A percentile compares a stretch with the other conserved stretches of the same genome.
Evolutionary conservation across 176 grass and related monocot species (phyloP).

Genomic region (Musa itinerans): DNA sequence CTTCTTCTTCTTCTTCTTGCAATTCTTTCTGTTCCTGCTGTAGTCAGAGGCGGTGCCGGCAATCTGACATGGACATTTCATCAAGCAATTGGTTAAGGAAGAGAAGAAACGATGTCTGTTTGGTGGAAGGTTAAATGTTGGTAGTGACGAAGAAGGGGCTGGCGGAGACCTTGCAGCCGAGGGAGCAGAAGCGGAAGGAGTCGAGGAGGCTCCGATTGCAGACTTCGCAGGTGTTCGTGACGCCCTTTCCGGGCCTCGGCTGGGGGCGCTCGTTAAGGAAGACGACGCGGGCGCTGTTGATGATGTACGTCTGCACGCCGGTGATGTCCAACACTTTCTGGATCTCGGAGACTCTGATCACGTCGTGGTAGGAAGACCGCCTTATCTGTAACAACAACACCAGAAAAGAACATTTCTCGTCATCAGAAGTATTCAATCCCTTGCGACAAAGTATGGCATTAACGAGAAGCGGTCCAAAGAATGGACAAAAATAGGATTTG

Average conservation of each 20-base stretch:
- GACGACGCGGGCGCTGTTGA: conserved; percentile 96
- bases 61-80: neutral
- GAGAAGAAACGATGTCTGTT: no score
- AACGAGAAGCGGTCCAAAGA: neutral
- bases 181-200: conserved; percentile 97
- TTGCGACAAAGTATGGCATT: neutral
- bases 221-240: conserved; percentile 95
- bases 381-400: conserved; percentile 41
- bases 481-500: neutral
- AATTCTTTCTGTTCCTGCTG: neutral
- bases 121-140: no score
- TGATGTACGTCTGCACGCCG: conserved; percentile 97
- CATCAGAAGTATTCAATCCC: neutral
- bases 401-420: neutral
- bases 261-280: conserved; percentile 96
- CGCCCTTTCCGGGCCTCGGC: conserved; percentile 86
- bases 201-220: conserved; percentile 92
- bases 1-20: neutral
- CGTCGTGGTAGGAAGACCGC: conserved; percentile 95
- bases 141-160: no score
- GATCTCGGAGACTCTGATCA: conserved; percentile 91
- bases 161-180: conserved; percentile 72
- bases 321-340: conserved; percentile 92
- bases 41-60: neutral
- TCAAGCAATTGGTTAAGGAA: neutral